Base-by-base conservation (phyloP, 2,329 filamentous ascomycete species). In the Biscogniauxia marginata region DNA sequence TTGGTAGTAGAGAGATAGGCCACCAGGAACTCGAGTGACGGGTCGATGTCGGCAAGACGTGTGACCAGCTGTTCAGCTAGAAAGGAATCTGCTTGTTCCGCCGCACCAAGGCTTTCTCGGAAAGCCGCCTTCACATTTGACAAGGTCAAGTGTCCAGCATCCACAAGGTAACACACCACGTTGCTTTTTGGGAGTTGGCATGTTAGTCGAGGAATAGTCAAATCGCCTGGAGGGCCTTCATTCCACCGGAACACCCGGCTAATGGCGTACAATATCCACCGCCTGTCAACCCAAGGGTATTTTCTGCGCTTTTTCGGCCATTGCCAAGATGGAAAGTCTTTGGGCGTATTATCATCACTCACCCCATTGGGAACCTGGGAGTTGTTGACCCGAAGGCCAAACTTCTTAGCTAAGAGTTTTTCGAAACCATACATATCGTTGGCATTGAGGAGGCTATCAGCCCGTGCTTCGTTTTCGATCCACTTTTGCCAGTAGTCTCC, bases 1-100 rank as follows among this genome's bases (percentile, higher is more conserved):
- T 84, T 83, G 7, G 87, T 88, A 5, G 81, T 80, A 43, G 84
- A 82, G 6, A 93, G 75, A 56, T 90, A 84, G 54, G 81, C 82
- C 46, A 87, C 79, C 43, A 92, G 77, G 2, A 91, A 75, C 50
- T 86, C 83, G 70, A 91, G 81, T 30, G 85, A 84, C 2, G 85
- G 82, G 64, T 92, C 89, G n/a, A 86, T 78, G 49, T 86, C 79
- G 0, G 82, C 79, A 39, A 92, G 74, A 46, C 86, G 78, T 46
- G 78, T 73, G 20, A 90, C 80, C 3, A 92, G 76, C 55, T 88
- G 84, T 30, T 83, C 82, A 9, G 85, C 79, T 13, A 82, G 73
- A 22, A 80, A 75, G n/a, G 75, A 69, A 45, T 81, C 78, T 0
- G 72, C 67, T 11, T 75, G 69, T 45, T 82, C 77, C 13, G 73